phyloP scores from a whole-genome alignment of 2,329 filamentous ascomycete species.

The Endothia cerciana region DNA sequence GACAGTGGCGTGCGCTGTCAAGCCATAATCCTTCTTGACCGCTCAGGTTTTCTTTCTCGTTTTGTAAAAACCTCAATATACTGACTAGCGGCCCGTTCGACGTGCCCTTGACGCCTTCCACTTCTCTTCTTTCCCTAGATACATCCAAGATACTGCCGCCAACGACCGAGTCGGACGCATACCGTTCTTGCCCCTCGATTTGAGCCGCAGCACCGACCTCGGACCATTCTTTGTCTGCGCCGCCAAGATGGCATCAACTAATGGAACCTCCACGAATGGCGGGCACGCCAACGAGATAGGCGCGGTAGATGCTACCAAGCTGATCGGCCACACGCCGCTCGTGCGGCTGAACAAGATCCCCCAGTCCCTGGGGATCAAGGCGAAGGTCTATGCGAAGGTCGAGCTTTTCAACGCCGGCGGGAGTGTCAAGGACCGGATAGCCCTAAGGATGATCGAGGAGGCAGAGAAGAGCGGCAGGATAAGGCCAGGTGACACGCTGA shows the following conservation, averaged over 20 bases:
- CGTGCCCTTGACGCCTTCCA: neutral
- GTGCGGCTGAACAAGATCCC: conserved; percentile 93
- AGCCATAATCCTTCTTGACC: conserved; percentile 14
- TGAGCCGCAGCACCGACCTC: neutral
- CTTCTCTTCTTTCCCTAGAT: neutral
- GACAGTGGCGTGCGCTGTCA: conserved; percentile 6
- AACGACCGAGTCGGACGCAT: neutral
- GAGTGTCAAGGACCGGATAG: conserved; percentile 93
- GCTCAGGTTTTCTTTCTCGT: conserved; percentile 7
- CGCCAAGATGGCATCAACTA: conserved; percentile 23
- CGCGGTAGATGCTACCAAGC: conserved; percentile 71
- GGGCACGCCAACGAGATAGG: conserved; percentile 25
- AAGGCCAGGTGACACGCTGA: conserved; percentile 94
- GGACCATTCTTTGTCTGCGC: neutral
- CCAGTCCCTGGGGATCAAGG: conserved; percentile 85
- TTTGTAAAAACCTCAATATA: conserved; percentile 11
- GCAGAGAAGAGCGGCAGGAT: conserved; percentile 90
- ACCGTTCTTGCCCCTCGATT: conserved; percentile 3
- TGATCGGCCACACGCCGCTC: conserved; percentile 96
- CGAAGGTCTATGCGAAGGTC: conserved; percentile 86
- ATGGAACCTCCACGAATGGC: conserved; percentile 21
- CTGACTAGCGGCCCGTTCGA: conserved; percentile 7
- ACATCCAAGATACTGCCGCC: neutral
- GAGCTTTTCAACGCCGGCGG: conserved; percentile 95
- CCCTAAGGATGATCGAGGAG: conserved; percentile 95